Conservation (phyloP, 305 asterid genomes). For the Fraxinus sp. region DNA sequence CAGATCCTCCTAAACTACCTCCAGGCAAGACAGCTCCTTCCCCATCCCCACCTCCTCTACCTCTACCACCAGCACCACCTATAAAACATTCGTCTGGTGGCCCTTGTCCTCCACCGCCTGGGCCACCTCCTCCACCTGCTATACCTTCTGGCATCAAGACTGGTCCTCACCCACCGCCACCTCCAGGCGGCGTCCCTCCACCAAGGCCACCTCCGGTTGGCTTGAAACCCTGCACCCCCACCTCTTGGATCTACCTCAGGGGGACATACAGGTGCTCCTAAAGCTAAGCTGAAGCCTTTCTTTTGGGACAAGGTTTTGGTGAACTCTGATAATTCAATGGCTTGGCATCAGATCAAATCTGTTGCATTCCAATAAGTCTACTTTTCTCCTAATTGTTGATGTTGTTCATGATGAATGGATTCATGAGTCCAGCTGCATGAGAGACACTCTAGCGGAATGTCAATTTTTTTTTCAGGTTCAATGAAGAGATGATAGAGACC, state of each 20-base stretch:
- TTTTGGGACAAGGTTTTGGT: conserved; percentile 94
- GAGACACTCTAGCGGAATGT: conserved; percentile 5
- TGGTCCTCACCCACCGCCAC: conserved; percentile 43
- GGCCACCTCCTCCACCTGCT: conserved; percentile 9
- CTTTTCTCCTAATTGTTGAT: conserved; percentile 7
- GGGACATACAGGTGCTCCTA: conserved; percentile 40
- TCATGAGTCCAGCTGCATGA: neutral
- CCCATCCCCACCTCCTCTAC: conserved; percentile 19
- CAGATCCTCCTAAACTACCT: conserved; percentile 7
- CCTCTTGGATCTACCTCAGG: conserved; percentile 25
- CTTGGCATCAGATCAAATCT: conserved; percentile 76
- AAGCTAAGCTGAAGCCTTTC: conserved; percentile 89
- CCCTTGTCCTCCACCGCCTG: neutral
- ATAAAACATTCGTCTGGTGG: neutral
- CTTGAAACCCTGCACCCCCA: conserved; percentile 43
- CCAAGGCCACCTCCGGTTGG: conserved; percentile 52
- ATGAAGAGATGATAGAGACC: conserved; percentile 73
- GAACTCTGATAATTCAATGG: conserved; percentile 76
- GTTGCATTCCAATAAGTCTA: conserved; percentile 86
- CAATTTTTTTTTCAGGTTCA: conserved; percentile 41
- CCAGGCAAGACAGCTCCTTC: conserved; percentile 6
- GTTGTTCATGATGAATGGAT: conserved; percentile 12
- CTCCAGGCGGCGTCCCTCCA: conserved; percentile 47
- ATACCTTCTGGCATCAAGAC: conserved; percentile 20
- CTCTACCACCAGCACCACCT: neutral